These are phyloP conservation scores for Jimgerdemannia flammicorona DNA, from an alignment of 192 early-diverging fungal genomes.

Conservation along the genomic window DNA sequence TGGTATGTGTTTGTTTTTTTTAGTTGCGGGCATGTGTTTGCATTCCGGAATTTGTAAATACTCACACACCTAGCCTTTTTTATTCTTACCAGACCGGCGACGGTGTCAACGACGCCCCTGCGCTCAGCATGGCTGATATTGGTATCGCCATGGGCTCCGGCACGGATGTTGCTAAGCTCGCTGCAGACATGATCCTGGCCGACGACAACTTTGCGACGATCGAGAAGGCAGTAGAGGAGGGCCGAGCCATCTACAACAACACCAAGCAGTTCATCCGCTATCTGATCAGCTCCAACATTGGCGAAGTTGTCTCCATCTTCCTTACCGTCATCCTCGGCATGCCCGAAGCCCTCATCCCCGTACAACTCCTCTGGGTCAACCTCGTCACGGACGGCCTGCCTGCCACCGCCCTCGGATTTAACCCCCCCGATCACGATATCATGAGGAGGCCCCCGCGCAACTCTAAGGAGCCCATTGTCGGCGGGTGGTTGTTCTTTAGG, in stretches of 20 bases:
- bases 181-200: constrained; percentile 96
- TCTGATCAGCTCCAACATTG: constrained; percentile 97
- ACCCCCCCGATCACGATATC: constrained; percentile 94
- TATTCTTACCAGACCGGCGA: constrained; percentile 74
- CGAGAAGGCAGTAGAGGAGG: constrained; percentile 95
- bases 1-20: constrained; percentile 30
- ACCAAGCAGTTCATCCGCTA: constrained; percentile 99
- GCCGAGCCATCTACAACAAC: constrained; percentile 97
- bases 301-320: constrained; percentile 97
- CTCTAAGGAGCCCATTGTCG: constrained; percentile 84
- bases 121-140: constrained; percentile 97
- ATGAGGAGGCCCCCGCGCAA: constrained; percentile 90
- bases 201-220: constrained; percentile 99
- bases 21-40: too few relatives aligned
- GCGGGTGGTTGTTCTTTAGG: constrained; percentile 92
- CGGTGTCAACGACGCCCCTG: constrained; percentile 98
- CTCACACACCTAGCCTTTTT: too few relatives aligned
- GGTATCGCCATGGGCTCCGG: constrained; percentile 99
- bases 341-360: constrained; percentile 96
- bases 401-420: constrained; percentile 97
- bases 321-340: constrained; percentile 94
- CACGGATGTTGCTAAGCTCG: constrained; percentile 97
- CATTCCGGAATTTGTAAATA: too few relatives aligned
- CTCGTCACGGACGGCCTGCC: constrained; percentile 97
- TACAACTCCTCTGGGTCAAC: constrained; percentile 99